A percentile compares a stretch with the other conserved stretches of the same genome.
These are phyloP conservation scores for Xylariales sp. DNA, from an alignment of 2,329 filamentous ascomycete species.

Conservation along the genomic window DNA sequence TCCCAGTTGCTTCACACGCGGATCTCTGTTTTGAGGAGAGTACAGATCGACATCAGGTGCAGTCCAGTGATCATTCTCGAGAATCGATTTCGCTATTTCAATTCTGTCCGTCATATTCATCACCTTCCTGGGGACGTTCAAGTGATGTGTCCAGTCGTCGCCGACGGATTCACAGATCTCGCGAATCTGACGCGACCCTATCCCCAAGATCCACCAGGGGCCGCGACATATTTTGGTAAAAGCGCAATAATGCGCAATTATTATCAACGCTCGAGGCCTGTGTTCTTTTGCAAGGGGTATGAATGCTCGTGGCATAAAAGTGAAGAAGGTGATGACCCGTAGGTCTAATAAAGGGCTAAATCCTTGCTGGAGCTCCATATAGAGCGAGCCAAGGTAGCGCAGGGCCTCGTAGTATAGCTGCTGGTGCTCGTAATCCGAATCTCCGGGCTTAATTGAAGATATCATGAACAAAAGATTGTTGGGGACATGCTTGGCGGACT, in stretches of 20 bases:
- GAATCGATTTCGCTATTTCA: constrained; percentile 35
- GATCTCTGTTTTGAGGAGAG: constrained; percentile 17
- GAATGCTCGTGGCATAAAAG: constrained; percentile 41
- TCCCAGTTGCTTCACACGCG: constrained; percentile 10
- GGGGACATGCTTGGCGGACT: constrained; percentile 36
- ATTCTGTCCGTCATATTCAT: constrained; percentile 25
- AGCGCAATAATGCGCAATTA: constrained; percentile 47
- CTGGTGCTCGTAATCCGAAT: constrained; percentile 35
- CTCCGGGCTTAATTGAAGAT: constrained; percentile 34
- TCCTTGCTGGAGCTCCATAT: constrained; percentile 41
- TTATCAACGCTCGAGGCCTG: constrained; percentile 43
- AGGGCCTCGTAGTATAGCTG: constrained; percentile 41
- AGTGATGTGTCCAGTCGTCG: constrained; percentile 32
- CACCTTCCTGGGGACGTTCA: constrained; percentile 37
- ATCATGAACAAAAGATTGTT: constrained; percentile 46
- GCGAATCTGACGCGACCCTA: constrained; percentile 40
- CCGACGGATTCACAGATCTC: constrained; percentile 37
- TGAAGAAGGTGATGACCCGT: constrained; percentile 49
- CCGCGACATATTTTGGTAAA: constrained; percentile 40
- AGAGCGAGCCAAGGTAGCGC: constrained; percentile 47
- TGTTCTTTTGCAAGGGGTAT: constrained; percentile 36
- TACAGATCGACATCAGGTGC: constrained; percentile 20
- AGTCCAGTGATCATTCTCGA: constrained; percentile 39
- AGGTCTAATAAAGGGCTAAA: constrained; percentile 40
- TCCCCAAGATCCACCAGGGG: constrained; percentile 47